These are phyloP conservation scores for Lichtheimia corymbifera DNA, from an alignment of 371 early-diverging fungal genomes.

Conservation along the genomic window DNA sequence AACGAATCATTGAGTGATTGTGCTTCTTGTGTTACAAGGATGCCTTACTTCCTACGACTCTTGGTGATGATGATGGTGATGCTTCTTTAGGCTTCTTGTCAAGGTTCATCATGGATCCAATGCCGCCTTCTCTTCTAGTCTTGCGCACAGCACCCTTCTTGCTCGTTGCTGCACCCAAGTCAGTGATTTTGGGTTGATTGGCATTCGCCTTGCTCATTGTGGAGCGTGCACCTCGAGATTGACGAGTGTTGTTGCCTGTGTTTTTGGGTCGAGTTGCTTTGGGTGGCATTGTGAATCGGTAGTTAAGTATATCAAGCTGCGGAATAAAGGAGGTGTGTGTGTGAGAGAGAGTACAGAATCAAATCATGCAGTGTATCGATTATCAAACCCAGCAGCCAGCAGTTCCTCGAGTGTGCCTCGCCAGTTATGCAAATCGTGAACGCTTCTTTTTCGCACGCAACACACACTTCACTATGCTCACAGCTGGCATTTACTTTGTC, in stretches of 20 bases:
- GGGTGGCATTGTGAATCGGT: background rate
- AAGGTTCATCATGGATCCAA: background rate
- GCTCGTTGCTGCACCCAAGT: background rate
- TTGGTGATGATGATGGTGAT: background rate
- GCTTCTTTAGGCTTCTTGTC: background rate
- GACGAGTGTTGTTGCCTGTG: background rate
- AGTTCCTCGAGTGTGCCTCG: too few species aligned
- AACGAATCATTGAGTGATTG: slow-evolving; percentile 14
- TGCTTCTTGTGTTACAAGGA: background rate
- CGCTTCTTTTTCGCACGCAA: slow-evolving; percentile 8
- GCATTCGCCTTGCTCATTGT: too few species aligned
- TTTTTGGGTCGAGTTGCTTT: background rate
- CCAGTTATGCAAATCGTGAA: too few species aligned
- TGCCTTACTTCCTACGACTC: background rate
- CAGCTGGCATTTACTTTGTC: slow-evolving; percentile 34
- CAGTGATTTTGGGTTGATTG: background rate
- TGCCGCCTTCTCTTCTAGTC: background rate
- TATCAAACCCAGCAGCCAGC: too few species aligned
- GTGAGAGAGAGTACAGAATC: background rate
- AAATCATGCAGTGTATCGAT: background rate
- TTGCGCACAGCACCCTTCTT: background rate
- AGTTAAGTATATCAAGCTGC: too few species aligned
- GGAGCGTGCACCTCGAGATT: background rate
- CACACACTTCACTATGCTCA: slow-evolving; percentile 14
- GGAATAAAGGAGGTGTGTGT: background rate